Base-by-base conservation (phyloP, 2,329 filamentous ascomycete species). In the Aspergillus sp. region DNA sequence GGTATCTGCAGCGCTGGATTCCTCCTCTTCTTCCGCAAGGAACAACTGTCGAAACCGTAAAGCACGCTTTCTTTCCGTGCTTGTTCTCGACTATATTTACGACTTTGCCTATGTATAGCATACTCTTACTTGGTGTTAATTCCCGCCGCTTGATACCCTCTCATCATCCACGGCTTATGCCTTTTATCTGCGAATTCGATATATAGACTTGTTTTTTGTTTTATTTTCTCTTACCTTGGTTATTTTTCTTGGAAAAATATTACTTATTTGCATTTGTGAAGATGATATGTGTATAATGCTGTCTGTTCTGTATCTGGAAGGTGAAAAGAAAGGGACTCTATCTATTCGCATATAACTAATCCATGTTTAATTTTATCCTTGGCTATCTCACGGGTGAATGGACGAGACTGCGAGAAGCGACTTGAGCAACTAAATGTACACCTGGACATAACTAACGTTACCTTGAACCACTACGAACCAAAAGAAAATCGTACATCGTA, bases 11-110 rank as follows among this genome's bases (percentile, higher is more conserved):
- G 68, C 55, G 66, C 57, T 45, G 68, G 67, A 7, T 71, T 69
- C 53, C 60, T 70, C 30, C 49, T 68, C 27, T 74, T 73, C 60
- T 74, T 73, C 62, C 68, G 71, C 17, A 70, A 67, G 49, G 71
- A 73, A 48, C 71, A 74, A 49, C 60, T 74, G 17, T 68, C 64
- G 39, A 74, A 74, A 50, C 70, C 71, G 17, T 71, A 58, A 58
- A 63, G 17, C 22, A 44, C 4, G 33, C n/a, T 7, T 15, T 15
- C 7, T 17, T 37, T 17, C n/a, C 9, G 3, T 37, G 33, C 17
- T 37, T n/a, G 33, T 15, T 37, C 13, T 17, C n/a, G n/a, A 35
- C 33, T 35, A 35, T 17, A n/a, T 35, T 35, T 17, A 35, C 33
- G 33, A 17, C 33, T 19, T 38, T 38, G 19, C 35, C 17, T 38